A percentile compares a stretch with the other conserved stretches of the same genome.
Conservation (phyloP, 2,329 filamentous ascomycete genomes). For the Alternaria sp. region DNA sequence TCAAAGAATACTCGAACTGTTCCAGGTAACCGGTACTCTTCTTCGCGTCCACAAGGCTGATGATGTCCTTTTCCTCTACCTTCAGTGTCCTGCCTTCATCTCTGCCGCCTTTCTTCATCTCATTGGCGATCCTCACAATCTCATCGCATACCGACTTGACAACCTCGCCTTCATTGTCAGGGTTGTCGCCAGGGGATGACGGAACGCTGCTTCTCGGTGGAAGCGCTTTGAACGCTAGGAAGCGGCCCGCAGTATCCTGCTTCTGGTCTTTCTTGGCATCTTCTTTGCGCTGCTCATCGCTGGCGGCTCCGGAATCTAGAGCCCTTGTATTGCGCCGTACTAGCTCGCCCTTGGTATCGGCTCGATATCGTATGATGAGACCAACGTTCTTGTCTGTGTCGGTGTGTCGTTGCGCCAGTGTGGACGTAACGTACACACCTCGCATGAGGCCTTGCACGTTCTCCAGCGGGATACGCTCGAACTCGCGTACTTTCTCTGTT, state of each 20-base stretch:
- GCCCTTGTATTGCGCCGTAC: slow-evolving; percentile 86
- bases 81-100: slow-evolving; percentile 41
- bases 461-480: slow-evolving; percentile 81
- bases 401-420: slow-evolving; percentile 76
- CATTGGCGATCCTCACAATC: slow-evolving; percentile 71
- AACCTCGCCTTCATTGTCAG: slow-evolving; percentile 59
- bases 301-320: slow-evolving; percentile 59
- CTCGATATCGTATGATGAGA: slow-evolving; percentile 78
- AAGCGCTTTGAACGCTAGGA: slow-evolving; percentile 65
- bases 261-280: slow-evolving; percentile 26
- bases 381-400: slow-evolving; percentile 84
- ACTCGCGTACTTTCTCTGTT: slow-evolving; percentile 90
- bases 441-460: slow-evolving; percentile 76
- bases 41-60: slow-evolving; percentile 83
- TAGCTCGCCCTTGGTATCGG: slow-evolving; percentile 72
- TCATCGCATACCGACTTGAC: slow-evolving; percentile 74
- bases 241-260: slow-evolving; percentile 31
- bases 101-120: slow-evolving; percentile 54
- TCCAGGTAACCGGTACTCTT: slow-evolving; percentile 86
- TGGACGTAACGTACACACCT: slow-evolving; percentile 90
- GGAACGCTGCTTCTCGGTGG: slow-evolving; percentile 55
- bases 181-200: slow-evolving; percentile 27
- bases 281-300: slow-evolving; percentile 18
- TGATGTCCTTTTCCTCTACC: slow-evolving; percentile 72
- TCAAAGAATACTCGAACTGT: slow-evolving; percentile 85